Evolutionary conservation across 768 basidiomycete genomes (phyloP).

Genomic region (Glaciozyma martinii): DNA sequence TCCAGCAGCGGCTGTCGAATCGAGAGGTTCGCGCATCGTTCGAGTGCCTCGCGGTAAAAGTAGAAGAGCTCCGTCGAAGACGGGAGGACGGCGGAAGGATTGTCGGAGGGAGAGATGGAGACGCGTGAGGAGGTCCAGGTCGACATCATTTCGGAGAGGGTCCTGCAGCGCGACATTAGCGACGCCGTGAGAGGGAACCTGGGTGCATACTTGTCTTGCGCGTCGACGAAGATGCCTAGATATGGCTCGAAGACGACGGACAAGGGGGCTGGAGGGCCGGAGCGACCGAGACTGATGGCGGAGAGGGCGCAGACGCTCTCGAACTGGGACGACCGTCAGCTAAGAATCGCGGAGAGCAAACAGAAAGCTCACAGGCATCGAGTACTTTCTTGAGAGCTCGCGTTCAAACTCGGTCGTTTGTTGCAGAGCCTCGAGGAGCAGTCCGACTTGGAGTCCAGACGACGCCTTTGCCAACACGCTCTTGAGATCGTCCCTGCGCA

Average conservation of each 20-base stretch:
- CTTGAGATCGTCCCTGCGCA: conserved; percentile 67
- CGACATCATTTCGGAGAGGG: conserved; percentile 80
- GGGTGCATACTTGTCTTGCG: conserved; percentile 76
- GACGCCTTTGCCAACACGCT: conserved; percentile 69
- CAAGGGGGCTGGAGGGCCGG: conserved; percentile 47
- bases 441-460: conserved; percentile 61
- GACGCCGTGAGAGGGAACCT: not conserved
- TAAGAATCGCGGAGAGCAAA: not conserved
- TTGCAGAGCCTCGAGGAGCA: conserved; percentile 76
- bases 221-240: conserved; percentile 86
- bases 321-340: conserved; percentile 25
- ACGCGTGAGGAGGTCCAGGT: conserved; percentile 50
- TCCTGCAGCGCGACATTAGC: conserved; percentile 45
- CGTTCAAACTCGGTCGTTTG: conserved; percentile 80
- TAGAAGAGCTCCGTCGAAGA: conserved; percentile 96
- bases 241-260: conserved; percentile 87
- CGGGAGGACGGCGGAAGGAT: conserved; percentile 58
- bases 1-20: conserved; percentile 76
- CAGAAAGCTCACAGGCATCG: conserved; percentile 46
- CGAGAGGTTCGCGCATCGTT: conserved; percentile 85
- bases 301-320: conserved; percentile 31
- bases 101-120: conserved; percentile 26
- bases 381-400: conserved; percentile 72
- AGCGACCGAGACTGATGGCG: conserved; percentile 23
- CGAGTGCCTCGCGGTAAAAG: conserved; percentile 89